These are phyloP conservation scores for Borovskyia barvae DNA, from an alignment of 208 protist genomes.

Conservation along the genomic window DNA sequence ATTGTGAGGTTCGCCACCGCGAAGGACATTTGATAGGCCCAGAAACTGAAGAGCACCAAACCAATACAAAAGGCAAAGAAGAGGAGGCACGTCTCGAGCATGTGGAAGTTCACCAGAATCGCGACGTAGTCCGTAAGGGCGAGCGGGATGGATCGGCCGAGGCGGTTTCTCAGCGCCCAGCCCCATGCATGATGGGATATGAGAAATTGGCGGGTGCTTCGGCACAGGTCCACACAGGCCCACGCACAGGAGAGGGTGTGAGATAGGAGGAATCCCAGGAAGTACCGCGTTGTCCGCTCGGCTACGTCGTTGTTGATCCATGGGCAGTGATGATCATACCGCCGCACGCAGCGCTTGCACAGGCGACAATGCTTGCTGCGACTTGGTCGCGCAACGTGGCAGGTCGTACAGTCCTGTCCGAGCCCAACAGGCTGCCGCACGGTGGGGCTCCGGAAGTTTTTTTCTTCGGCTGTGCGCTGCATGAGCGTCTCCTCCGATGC, in stretches of 20 bases:
- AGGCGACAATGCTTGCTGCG: conserved; percentile 94
- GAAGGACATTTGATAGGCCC: conserved; percentile 81
- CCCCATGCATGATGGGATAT: conserved; percentile 50
- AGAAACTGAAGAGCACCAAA: conserved; percentile 78
- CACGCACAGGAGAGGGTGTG: conserved; percentile 88
- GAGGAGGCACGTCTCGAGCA: conserved; percentile 56
- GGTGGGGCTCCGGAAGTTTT: conserved; percentile 8
- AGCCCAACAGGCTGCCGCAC: conserved; percentile 11
- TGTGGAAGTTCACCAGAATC: conserved; percentile 63
- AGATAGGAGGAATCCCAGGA: conserved; percentile 84
- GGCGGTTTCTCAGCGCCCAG: conserved; percentile 41
- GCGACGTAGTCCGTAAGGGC: conserved; percentile 52
- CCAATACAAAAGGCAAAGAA: conserved; percentile 76
- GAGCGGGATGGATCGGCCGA: conserved; percentile 31
- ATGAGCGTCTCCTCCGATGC: conserved; percentile 8
- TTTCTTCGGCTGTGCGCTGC: conserved; percentile 10
- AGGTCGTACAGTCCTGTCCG: conserved; percentile 65
- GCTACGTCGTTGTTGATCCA: conserved; percentile 98
- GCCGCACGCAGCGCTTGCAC: conserved; percentile 92
- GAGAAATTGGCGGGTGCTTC: conserved; percentile 58
- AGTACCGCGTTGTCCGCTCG: conserved; percentile 91
- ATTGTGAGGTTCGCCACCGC: conserved; percentile 75
- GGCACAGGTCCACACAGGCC: conserved; percentile 62
- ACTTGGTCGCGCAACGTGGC: conserved; percentile 73
- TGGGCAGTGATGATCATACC: conserved; percentile 96